Base-by-base conservation (phyloP, 352 stramenopile genomes). In the Globisporangium ultimum region DNA sequence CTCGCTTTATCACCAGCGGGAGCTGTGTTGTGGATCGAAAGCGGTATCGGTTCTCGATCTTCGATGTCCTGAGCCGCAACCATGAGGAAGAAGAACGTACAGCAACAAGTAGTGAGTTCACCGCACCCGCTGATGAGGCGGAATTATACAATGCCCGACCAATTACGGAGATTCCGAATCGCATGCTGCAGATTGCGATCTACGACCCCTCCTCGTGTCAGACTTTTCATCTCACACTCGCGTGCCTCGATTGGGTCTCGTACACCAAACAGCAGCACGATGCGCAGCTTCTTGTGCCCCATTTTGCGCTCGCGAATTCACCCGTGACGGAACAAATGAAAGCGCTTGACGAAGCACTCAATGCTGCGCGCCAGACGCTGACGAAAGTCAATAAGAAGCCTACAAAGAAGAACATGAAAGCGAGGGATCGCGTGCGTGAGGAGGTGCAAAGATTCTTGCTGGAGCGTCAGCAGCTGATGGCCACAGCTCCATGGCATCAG, bases 261-360 rank as follows among this genome's bases (percentile, higher is more conserved):
- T 55, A 86, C 22, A 75, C 78, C 14, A 86, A 86, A 54, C n/a
- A 17, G 8, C 49, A 60, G 11, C 57, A 72, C 22, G 75, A 84
- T 13, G 69, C 73, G 10, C 71, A 80, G 38, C 67, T 84, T 1
- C 54, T 60, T 6, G 53, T 83, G 13, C 55, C 71, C 3, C 49
- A 78, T 18, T 61, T 88, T n/a, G 58, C 52, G 28, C 61, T 78
- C 24, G 11, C 42, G 1, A 58, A 58, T 11, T 76, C 71, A 0
- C 18, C 58, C 2, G 55, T 50, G 2, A 42, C 49, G 0, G 47
- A 67, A 28, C 61, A 43, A 1, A 24, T 70, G 3, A n/a, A 20
- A 2, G 60, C 53, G 5, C 57, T 79, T 0, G 53, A 71, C 11
- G 8, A 10, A 0, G 53, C 28, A 1, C 59, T 68, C 22, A 58